Base-by-base conservation (phyloP, 2,329 filamentous ascomycete genomes). In the Neopestalotiopsis sp. region DNA sequence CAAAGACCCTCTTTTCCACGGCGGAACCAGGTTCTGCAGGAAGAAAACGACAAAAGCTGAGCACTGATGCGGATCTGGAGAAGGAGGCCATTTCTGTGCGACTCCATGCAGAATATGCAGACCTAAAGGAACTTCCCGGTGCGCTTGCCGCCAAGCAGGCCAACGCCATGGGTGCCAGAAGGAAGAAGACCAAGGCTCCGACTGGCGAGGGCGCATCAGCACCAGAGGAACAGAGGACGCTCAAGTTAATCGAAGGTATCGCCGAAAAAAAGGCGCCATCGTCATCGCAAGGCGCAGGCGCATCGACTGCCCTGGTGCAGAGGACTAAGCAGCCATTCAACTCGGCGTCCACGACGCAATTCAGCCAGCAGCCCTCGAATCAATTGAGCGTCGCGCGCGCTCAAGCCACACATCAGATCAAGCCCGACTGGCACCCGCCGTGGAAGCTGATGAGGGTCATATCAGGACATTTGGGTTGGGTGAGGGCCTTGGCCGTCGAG, bases 401-500 rank as follows among this genome's bases (percentile, higher is more conserved):
- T 71, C 70, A 82, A 77, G 70, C 81, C 74, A 77, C 78, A 75
- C 76, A 81, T 78, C 76, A 83, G 72, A 85, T 90, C 68, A 94
- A 91, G 79, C 97, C 97, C 0, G 92, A 98, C 69, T 99, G 96
- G 96, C 96, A 99, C 79, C 90, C 95, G 70, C 97, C 97, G 13
- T 99, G 97, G 96, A 98, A 98, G 87, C 86, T 98, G 70, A 97
- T 97, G 92, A 90, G 96, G 70, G 97, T 99, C 71, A 97, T 99
- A 73, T 97, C 94, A 0, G 96, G 97, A 17, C 96, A 98, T 79
- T 82, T 99, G 74, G 96, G 96, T 32, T 99, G 96, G 96, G 96
- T 99, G 71, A 88, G 95, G 70, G 89, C 89, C 73, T 83, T 98
- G 75, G 94, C 95, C 1, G 94, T 98, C 63, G 97, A 99, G 81